Base-by-base conservation (phyloP, 768 basidiomycete species). In the Artomyces pyxidatus region DNA sequence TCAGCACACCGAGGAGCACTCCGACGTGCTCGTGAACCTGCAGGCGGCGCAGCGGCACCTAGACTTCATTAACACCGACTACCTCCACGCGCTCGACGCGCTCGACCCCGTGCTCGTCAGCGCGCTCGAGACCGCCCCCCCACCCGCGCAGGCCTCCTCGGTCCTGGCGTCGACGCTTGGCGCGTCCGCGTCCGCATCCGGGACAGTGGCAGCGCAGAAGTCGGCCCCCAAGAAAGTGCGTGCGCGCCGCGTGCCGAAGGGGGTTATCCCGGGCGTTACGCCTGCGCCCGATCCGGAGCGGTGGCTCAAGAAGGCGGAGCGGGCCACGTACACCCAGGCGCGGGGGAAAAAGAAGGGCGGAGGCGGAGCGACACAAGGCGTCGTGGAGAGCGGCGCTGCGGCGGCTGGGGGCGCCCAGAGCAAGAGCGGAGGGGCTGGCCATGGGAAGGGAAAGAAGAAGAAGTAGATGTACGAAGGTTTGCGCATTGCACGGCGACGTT, bases 241-340 rank as follows among this genome's bases (percentile, higher is more conserved):
- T 50, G 76, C 65, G 65, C 76, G 77, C 53, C 81, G 87, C 60
- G 73, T 90, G 16, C 88, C 88, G 12, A 72, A 76, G 47, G 83
- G 84, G n/a, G 83, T 90, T 19, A 65, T 81, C 22, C 84, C 81
- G 16, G 88, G 88, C 17, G 80, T 87, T 11, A 88, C 88, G 4
- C 87, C 88, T 25, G 74, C 80, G 16, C 88, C 89, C 27, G 88
- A 91, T 67, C 87, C 88, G 22, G 88, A 91, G 63, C 71, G 88
- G 53, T 91, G 88, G 88, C 63, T 91, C 51, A 91, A 91, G 77
- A 91, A 88, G 71, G 85, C 78, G 45, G 86, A 89, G 63, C 71
- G 87, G 42, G 75, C 83, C 12, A 77, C 72, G 23, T 79, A 76
- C 61, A 61, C 59, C 30, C 70, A 71, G 16, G 70, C 72, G 45